Base-by-base conservation (phyloP, 495 filamentous ascomycete genomes). In the Amorphotheca resinae region DNA sequence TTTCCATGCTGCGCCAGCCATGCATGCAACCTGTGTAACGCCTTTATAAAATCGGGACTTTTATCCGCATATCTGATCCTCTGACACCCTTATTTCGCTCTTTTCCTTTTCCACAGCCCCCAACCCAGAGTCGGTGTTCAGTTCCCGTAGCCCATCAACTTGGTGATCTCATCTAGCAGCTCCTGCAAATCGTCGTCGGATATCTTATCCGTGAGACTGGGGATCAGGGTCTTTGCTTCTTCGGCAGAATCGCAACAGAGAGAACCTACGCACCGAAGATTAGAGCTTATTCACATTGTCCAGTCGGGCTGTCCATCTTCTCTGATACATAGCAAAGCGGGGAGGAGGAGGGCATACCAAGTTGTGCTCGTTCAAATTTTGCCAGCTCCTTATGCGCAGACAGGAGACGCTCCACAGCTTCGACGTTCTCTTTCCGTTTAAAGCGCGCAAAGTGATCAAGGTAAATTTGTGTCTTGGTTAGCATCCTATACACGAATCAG, bases 221-320 rank as follows among this genome's bases (percentile, higher is more conserved):
- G 91, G 43, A 98, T 93, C 34, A 98, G 70, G 7, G 84, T 93
- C 68, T 95, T 94, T 51, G 91, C 93, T 67, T 98, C 91, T 52
- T 98, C 93, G 32, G 82, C 79, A 17, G 73, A 80, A 51, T 94
- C 87, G 56, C 87, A 94, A 63, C 86, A 93, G 17, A 98, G 69
- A 43, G 85, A 87, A 4, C 85, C 89, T 55, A 41, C 12, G 4
- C 35, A 18, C 16, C 17, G 3, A 6, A 38, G 9, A 8, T 35
- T 7, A 6, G 9, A 5, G 33, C n/a, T n/a, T 17, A 7, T 17
- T 15, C 16, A 9, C 33, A 14, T 35, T 18, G 6, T 18, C 11
- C 26, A 36, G 20, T 33, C 9, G 3, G 5, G 16, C 9, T 4
- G 23, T 16, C 41, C 18, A 17, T 30, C 25, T 30, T 30, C 25